Evolutionary conservation across 352 stramenopile genomes (phyloP), one percentile per base, ranked within the genome.

Genomic region (Pythium oligandrum): DNA sequence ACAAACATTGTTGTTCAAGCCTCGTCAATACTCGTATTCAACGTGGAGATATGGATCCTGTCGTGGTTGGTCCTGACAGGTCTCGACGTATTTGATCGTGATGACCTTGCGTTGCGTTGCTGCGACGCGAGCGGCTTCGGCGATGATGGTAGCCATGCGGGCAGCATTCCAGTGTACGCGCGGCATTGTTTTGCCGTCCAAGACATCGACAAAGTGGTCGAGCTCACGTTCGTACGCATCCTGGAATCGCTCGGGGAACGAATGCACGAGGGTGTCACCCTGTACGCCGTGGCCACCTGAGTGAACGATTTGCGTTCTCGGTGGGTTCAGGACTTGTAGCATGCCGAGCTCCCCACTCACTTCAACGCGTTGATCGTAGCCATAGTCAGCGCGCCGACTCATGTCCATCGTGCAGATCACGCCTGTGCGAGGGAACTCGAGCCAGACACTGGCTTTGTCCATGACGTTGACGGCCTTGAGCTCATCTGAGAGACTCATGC

Each of bases 341-440:
- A 89, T 88, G 34, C 83, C 83, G 38, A 57, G 42, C 52, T 86
- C 78, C 2, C 87, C 88, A 45, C 83, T 81, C 11, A 98, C 72
- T 68, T 98, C 91, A 55, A 93, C 85, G 40, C 91, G 83, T 62
- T 98, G 91, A 71, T 98, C 91, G 63, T 98, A 98, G 38, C 91
- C 91, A 56, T 96, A 97, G 43, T 77, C 71, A 3, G 89, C 80
- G 46, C 70, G 83, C 6, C 90, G 80, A 57, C 81, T 96, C 17
- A 97, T 58, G 38, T 92, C 83, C 63, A 97, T 87, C 3, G 86
- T 96, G 43, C 88, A 93, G n/a, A 96, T 70, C 12, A 90, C 78
- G 42, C 88, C 87, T 5, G 70, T 68, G 6, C 9, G 66, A 0
- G 62, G 59, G 48, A 90, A 90, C 60, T 89, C 74, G 47, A 90